A percentile compares a stretch with the other conserved stretches of the same genome.
Evolutionary conservation across 2,329 filamentous ascomycete species (phyloP).

Genomic region (Beauveria rudraprayagi): DNA sequence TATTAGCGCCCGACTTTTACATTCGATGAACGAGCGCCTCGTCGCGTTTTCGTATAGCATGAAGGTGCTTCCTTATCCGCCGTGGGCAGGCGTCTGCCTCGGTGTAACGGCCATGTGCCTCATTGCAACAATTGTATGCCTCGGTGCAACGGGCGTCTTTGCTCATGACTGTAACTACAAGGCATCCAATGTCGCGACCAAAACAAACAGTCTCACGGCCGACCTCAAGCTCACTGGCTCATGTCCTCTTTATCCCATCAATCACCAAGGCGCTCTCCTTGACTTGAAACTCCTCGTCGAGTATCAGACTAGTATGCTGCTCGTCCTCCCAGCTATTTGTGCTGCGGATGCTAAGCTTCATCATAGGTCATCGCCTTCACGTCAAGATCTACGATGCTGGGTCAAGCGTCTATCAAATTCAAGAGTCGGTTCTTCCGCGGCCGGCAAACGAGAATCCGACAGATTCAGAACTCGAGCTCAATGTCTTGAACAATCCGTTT

Average conservation of each 20-base stretch:
- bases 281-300: background rate
- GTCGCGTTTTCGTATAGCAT: too few relatives aligned
- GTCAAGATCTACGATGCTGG: conserved; percentile 64
- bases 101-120: too few relatives aligned
- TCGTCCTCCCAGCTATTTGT: background rate
- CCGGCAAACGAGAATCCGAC: conserved; percentile 16
- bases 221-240: background rate
- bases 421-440: conserved; percentile 58
- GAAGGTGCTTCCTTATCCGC: too few relatives aligned
- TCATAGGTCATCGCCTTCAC: conserved; percentile 57
- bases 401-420: conserved; percentile 67
- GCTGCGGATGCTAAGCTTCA: background rate
- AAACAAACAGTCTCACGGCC: background rate
- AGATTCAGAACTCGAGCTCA: conserved; percentile 38
- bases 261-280: background rate
- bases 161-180: background rate
- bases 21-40: too few relatives aligned
- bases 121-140: background rate
- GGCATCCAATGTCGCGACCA: background rate
- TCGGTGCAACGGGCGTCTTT: background rate
- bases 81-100: too few relatives aligned
- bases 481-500: conserved; percentile 25
- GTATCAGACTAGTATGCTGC: background rate
- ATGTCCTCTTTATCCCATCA: background rate
- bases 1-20: too few relatives aligned